phyloP scores from a whole-genome alignment of 2,329 filamentous ascomycete species.

The Samsoniella hepiali region DNA sequence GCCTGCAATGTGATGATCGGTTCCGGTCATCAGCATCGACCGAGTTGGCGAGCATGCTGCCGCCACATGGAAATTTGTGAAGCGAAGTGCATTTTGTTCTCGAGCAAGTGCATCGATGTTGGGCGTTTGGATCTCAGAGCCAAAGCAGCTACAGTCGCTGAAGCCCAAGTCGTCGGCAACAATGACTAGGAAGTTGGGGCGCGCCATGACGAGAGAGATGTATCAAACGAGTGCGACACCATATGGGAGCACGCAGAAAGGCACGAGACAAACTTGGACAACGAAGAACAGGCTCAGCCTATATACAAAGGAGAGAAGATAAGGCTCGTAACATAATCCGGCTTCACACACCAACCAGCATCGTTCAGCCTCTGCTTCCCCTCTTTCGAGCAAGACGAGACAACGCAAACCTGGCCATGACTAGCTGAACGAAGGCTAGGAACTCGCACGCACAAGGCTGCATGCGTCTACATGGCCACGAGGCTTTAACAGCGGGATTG shows the following conservation, averaged over 20 bases:
- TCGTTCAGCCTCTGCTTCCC: not conserved
- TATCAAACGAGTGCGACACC: not conserved
- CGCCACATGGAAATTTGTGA: conserved; percentile 63
- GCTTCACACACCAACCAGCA: not conserved
- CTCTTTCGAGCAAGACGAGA: not conserved
- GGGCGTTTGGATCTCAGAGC: conserved; percentile 33
- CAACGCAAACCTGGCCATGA: not conserved
- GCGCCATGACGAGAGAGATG: conserved; percentile 21
- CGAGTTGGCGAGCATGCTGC: conserved; percentile 63
- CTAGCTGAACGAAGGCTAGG: conserved; percentile 13
- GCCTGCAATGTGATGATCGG: conserved; percentile 51
- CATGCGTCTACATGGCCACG: conserved; percentile 6
- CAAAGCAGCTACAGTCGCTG: conserved; percentile 31
- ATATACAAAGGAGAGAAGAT: not conserved
- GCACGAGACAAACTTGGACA: no score
- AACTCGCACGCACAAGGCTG: conserved; percentile 17
- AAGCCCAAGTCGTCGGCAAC: conserved; percentile 36
- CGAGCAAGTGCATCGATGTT: conserved; percentile 35
- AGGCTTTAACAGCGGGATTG: not conserved
- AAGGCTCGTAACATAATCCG: not conserved
- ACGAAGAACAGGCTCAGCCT: not conserved
- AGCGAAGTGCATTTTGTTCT: conserved; percentile 46
- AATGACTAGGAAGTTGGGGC: conserved; percentile 34
- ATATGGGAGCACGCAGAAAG: not conserved
- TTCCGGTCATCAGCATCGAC: conserved; percentile 60